Conservation (phyloP, 1,284 basidiomycete species). For the Ustilago xerochloae region DNA sequence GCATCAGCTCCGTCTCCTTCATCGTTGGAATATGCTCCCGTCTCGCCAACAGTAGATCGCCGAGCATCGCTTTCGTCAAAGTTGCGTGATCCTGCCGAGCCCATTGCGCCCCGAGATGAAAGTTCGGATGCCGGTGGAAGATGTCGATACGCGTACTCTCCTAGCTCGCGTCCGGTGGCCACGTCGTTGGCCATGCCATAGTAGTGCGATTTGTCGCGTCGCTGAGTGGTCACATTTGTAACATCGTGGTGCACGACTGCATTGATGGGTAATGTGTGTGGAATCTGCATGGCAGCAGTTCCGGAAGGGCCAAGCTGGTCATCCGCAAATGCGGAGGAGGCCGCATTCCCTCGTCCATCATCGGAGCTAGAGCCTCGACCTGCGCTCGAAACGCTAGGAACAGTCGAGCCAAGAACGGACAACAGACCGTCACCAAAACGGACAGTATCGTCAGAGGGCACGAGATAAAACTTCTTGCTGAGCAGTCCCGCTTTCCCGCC, state of each 20-base stretch:
- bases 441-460: slow-evolving; percentile 80
- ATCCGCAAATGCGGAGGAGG: slow-evolving; percentile 6
- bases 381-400: neutral
- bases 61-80: slow-evolving; percentile 20
- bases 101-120: neutral
- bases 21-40: slow-evolving; percentile 15
- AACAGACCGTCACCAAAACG: slow-evolving; percentile 80
- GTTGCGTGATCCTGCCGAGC: slow-evolving; percentile 4
- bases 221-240: neutral
- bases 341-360: slow-evolving; percentile 8
- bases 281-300: slow-evolving; percentile 34
- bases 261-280: slow-evolving; percentile 36
- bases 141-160: slow-evolving; percentile 31
- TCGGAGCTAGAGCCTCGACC: slow-evolving; percentile 7
- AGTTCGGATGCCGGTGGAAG: neutral
- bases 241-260: slow-evolving; percentile 24
- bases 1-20: slow-evolving; percentile 29
- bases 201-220: slow-evolving; percentile 32
- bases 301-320: slow-evolving; percentile 39
- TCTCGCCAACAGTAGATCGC: slow-evolving; percentile 10
- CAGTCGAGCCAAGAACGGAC: slow-evolving; percentile 64
- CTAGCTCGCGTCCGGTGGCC: slow-evolving; percentile 51
- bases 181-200: slow-evolving; percentile 58
- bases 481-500: slow-evolving; percentile 38
- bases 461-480: slow-evolving; percentile 74